phyloP scores from a whole-genome alignment of 208 protist species.

The Leishmania arabica region DNA sequence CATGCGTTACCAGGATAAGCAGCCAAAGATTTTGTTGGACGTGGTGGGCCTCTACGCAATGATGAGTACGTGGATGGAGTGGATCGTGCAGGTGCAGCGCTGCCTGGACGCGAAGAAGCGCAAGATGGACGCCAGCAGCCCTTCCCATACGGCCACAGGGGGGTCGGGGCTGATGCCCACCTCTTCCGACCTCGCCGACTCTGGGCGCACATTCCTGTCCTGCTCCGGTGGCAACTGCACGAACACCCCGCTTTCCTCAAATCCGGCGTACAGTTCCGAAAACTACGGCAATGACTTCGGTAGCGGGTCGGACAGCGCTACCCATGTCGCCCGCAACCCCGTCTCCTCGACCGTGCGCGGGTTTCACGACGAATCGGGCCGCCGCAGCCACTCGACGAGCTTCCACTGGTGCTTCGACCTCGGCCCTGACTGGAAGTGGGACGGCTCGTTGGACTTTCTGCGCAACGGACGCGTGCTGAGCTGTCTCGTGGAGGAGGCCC shows the following conservation, averaged over 20 bases:
- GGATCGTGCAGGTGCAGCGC: constrained; percentile 35
- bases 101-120: constrained; percentile 28
- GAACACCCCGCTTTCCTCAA: neutral
- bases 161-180: neutral
- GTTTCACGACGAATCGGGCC: constrained; percentile 3
- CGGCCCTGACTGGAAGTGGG: constrained; percentile 30
- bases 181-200: neutral
- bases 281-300: neutral
- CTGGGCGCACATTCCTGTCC: neutral
- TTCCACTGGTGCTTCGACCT: constrained; percentile 32
- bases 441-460: constrained; percentile 47
- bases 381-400: neutral
- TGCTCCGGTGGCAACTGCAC: neutral
- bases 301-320: constrained; percentile 3
- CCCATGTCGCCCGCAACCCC: neutral
- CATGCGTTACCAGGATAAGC: constrained; percentile 42
- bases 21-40: constrained; percentile 23
- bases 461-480: constrained; percentile 46
- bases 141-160: neutral
- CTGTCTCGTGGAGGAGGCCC: constrained; percentile 35
- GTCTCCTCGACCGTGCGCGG: neutral
- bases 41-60: constrained; percentile 48
- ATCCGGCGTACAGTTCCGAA: neutral
- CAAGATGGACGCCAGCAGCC: constrained; percentile 5
- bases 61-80: constrained; percentile 48